Evolutionary conservation across 2,329 filamentous ascomycete genomes (phyloP).

Genomic region (Clarireedia hainanense): DNA sequence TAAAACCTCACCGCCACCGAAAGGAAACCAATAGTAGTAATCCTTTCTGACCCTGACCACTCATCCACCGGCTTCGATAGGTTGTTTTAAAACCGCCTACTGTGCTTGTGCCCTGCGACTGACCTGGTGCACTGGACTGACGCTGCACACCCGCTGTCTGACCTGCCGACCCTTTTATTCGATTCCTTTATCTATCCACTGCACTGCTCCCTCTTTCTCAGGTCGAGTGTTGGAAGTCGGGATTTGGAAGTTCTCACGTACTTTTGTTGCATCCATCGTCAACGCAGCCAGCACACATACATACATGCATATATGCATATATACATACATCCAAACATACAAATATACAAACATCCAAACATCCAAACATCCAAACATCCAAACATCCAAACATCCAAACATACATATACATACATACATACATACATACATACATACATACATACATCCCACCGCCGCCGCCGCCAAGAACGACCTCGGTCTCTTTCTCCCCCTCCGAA

Average conservation of each 20-base stretch:
- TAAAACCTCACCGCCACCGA: constrained; percentile 25
- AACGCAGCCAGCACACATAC: background rate
- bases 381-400: too few relatives aligned
- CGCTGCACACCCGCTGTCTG: background rate
- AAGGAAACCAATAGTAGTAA: background rate
- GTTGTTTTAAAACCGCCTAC: too few relatives aligned
- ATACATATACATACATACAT: too few relatives aligned
- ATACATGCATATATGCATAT: too few relatives aligned
- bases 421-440: too few relatives aligned
- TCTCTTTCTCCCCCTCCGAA: background rate
- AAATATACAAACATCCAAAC: too few relatives aligned
- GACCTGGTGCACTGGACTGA: background rate
- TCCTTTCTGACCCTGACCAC: background rate
- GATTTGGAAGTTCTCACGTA: background rate
- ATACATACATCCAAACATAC: too few relatives aligned
- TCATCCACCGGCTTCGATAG: background rate
- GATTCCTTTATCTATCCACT: background rate
- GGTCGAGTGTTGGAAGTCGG: background rate
- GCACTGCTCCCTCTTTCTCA: background rate
- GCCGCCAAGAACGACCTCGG: background rate
- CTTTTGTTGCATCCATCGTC: background rate
- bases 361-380: too few relatives aligned
- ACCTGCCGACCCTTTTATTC: background rate
- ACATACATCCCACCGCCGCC: background rate
- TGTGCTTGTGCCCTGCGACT: too few relatives aligned